These are phyloP conservation scores for Curvularia sp. DNA, from an alignment of 2,329 filamentous ascomycete species.

Conservation along the genomic window DNA sequence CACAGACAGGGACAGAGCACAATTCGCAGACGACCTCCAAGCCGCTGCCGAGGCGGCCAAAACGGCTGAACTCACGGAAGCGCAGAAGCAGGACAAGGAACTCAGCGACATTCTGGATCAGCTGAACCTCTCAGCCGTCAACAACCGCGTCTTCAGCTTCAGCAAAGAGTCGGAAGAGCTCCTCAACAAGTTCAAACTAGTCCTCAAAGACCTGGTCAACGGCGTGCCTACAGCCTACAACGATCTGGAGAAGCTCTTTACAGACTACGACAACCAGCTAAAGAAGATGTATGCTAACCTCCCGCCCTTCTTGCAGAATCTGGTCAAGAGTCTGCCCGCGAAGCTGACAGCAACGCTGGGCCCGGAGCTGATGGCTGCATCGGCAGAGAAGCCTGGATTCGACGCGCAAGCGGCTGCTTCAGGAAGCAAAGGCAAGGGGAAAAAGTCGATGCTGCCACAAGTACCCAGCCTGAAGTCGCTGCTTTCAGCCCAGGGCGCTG, in stretches of 20 bases:
- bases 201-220: slow-evolving; percentile 90
- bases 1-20: slow-evolving; percentile 48
- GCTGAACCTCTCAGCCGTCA: slow-evolving; percentile 81
- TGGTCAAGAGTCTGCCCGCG: slow-evolving; percentile 82
- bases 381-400: slow-evolving; percentile 69
- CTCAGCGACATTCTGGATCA: slow-evolving; percentile 81
- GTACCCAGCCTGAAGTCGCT: slow-evolving; percentile 79
- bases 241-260: slow-evolving; percentile 77
- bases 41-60: slow-evolving; percentile 46
- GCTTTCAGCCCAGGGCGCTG: slow-evolving; percentile 83
- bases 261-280: slow-evolving; percentile 68
- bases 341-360: slow-evolving; percentile 79
- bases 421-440: slow-evolving; percentile 41
- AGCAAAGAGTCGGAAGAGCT: slow-evolving; percentile 85
- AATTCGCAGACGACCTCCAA: slow-evolving; percentile 45
- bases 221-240: slow-evolving; percentile 92
- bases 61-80: slow-evolving; percentile 46
- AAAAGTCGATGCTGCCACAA: slow-evolving; percentile 63
- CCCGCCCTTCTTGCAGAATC: slow-evolving; percentile 80
- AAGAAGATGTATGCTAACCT: slow-evolving; percentile 71
- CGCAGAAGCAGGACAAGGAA: slow-evolving; percentile 70
- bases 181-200: slow-evolving; percentile 81
- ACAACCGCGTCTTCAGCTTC: slow-evolving; percentile 85
- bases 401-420: slow-evolving; percentile 48
- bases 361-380: slow-evolving; percentile 81